Evolutionary conservation across 768 basidiomycete species (phyloP), one percentile per base, ranked within the genome.

Genomic region (Russula dissimulans): DNA sequence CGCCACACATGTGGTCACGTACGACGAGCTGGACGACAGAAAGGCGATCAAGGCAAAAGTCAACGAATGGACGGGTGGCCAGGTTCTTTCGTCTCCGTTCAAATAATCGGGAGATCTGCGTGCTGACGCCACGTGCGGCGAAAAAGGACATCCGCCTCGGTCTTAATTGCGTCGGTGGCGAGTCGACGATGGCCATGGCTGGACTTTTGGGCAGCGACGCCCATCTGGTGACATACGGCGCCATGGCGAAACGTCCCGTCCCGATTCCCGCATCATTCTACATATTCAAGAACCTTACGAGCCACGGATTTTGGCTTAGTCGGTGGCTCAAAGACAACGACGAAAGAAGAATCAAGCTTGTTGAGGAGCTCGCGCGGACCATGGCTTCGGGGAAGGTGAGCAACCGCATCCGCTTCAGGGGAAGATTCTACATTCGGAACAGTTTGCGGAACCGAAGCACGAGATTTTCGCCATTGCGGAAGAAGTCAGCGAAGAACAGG

Each of bases 141-240:
- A 7, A 51, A 51, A 38, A 79, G 78, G 68, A 67, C 14, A 75
- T 82, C 29, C 71, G 71, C 22, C 70, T 85, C 4, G 78, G 76
- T 6, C 73, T 85, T 26, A 84, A 84, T 64, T 83, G 83, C 63
- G 77, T 84, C 7, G 72, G 89, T 32, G 91, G 92, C 0, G 78
- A 78, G 52, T 77, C 83, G 46, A 90, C 89, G 0, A 81, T 81
- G 0, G 66, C 75, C 7, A 90, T 93, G 89, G 77, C 81, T 1
- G 78, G 82, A 52, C 73, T 87, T 8, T 75, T 95, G 0, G 86
- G 85, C 29, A 72, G 76, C 45, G 74, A 86, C 64, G 83, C 86
- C 3, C 86, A 88, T 63, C 77, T 93, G 12, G 85, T 93, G 8
- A 90, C 92, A 0, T 95, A 94, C 56, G 92, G 92, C 32, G 91